These are phyloP conservation scores for Flaveria sonorensis DNA, from an alignment of 129 eudicot genomes.

Conservation along the genomic window DNA sequence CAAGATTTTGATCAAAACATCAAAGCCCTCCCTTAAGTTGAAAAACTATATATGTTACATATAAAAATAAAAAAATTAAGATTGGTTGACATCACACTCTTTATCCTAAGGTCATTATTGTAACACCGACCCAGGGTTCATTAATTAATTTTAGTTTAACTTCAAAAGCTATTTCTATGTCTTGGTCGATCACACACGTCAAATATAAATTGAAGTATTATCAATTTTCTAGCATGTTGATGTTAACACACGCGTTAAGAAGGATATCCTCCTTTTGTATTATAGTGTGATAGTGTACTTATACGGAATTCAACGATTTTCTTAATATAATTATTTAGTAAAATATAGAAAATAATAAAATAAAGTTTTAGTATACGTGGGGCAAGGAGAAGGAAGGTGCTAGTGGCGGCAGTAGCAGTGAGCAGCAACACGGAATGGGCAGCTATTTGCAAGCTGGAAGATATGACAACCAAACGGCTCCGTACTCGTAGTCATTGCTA, in stretches of 20 bases:
- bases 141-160: not conserved
- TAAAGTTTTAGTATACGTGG: not conserved
- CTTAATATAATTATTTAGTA: not conserved
- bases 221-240: not conserved
- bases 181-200: not conserved
- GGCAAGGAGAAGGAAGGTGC: slow-evolving; percentile 29
- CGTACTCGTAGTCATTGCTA: slow-evolving; percentile 2
- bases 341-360: not conserved
- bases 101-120: too few species aligned
- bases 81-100: too few species aligned
- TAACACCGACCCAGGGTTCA: too few species aligned
- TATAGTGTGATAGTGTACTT: not conserved
- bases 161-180: not conserved
- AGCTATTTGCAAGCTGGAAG: slow-evolving; percentile 42
- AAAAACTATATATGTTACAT: too few species aligned
- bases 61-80: too few species aligned
- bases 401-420: slow-evolving; percentile 29
- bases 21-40: too few species aligned
- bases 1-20: too few species aligned
- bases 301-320: not conserved
- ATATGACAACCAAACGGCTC: slow-evolving; percentile 2
- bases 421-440: slow-evolving; percentile 30
- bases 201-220: not conserved
- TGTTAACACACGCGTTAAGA: not conserved
- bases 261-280: not conserved